Percentiles rank a stretch among this genome's conserved stretches.
phyloP scores from a whole-genome alignment of 2,329 filamentous ascomycete species.

The Nemania serpens region DNA sequence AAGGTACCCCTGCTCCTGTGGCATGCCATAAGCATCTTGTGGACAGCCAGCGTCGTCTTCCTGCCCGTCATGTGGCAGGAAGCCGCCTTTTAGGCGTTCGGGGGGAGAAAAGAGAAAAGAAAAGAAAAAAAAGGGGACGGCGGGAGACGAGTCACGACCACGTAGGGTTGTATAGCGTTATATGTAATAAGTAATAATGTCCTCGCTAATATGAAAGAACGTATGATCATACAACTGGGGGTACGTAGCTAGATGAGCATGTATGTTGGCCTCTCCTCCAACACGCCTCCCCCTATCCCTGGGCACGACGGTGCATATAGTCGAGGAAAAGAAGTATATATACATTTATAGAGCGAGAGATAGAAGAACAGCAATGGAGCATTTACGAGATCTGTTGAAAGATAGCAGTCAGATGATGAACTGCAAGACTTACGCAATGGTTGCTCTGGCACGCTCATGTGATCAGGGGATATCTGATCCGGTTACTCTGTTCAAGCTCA shows the following conservation, averaged over 20 bases:
- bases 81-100: slow-evolving; percentile 42
- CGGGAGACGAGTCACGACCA: too few species aligned
- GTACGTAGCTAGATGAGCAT: background rate
- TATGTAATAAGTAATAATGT: background rate
- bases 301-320: background rate
- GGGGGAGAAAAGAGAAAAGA: too few species aligned
- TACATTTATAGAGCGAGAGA: too few species aligned
- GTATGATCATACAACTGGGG: background rate
- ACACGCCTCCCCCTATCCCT: background rate
- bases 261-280: background rate
- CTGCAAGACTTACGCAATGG: too few species aligned
- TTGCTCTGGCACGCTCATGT: too few species aligned
- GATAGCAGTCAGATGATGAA: too few species aligned
- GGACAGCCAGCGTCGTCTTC: slow-evolving; percentile 81
- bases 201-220: background rate
- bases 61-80: slow-evolving; percentile 80
- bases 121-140: too few species aligned
- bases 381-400: too few species aligned
- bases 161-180: background rate
- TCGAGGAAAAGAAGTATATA: too few species aligned
- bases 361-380: too few species aligned
- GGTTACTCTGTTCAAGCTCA: too few species aligned
- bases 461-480: too few species aligned
- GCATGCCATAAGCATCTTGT: slow-evolving; percentile 72
- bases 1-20: slow-evolving; percentile 68